These are phyloP conservation scores for Trichoderma koningiopsis DNA, from an alignment of 2,329 filamentous ascomycete species.

Conservation along the genomic window DNA sequence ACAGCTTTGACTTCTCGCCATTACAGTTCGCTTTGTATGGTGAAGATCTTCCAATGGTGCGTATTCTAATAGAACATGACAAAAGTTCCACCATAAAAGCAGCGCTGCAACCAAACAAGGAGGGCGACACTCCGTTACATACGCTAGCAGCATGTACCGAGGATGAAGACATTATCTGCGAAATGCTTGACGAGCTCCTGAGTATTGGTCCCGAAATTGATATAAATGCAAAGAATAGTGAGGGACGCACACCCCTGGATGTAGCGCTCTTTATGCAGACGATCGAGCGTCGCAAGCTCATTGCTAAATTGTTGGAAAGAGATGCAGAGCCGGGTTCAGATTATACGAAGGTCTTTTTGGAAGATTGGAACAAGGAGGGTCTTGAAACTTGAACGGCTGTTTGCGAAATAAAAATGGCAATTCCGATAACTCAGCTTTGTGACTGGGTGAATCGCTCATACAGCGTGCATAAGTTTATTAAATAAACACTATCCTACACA, in stretches of 20 bases:
- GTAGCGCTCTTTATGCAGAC: background rate
- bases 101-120: background rate
- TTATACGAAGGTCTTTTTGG: rapidly evolving
- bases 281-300: background rate
- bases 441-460: no score
- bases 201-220: background rate
- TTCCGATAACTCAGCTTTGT: no score
- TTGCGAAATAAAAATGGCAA: no score
- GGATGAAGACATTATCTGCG: background rate
- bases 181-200: background rate
- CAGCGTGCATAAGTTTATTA: no score
- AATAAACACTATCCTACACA: no score
- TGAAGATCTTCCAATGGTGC: background rate
- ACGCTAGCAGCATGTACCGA: rapidly evolving
- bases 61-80: background rate
- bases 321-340: background rate
- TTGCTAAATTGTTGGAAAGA: background rate
- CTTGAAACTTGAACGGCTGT: no score
- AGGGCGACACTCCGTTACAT: background rate
- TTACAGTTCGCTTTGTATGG: background rate
- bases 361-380: background rate
- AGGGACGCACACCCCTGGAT: background rate
- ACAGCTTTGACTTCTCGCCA: background rate
- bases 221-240: background rate
- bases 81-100: background rate